These are phyloP conservation scores for Chrysochromulina parva DNA, from an alignment of 78 protist genomes.

Conservation along the genomic window DNA sequence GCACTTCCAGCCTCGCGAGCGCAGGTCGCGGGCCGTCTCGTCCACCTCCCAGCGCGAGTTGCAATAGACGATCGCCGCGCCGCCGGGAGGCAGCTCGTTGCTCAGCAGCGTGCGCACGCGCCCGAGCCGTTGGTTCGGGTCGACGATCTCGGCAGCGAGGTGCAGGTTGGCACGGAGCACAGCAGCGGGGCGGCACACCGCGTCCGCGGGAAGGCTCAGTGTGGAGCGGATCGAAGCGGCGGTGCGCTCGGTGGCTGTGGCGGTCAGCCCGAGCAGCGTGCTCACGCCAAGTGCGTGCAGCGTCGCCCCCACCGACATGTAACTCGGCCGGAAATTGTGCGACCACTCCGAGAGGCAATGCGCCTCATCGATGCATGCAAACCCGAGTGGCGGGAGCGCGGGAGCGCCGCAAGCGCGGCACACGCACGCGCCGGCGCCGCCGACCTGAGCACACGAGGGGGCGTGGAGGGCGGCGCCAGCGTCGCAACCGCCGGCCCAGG, in stretches of 20 bases:
- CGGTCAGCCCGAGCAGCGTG: constrained; percentile 71
- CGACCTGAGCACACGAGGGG: too few relatives aligned
- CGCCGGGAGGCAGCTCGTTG: neutral
- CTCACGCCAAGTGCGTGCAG: neutral
- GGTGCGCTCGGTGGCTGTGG: constrained; percentile 62
- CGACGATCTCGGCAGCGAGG: neutral
- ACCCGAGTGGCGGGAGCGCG: constrained; percentile 29
- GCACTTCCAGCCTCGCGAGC: neutral
- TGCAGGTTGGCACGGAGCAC: neutral
- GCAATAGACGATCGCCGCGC: neutral
- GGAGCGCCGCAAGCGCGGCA: neutral
- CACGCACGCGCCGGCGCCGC: neutral
- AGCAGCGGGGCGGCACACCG: neutral
- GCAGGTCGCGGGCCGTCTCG: neutral
- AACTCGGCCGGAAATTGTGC: constrained; percentile 80
- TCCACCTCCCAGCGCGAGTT: too few relatives aligned
- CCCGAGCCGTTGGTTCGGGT: neutral
- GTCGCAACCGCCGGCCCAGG: too few relatives aligned
- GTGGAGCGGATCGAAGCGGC: constrained; percentile 1
- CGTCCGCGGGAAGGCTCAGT: too few relatives aligned
- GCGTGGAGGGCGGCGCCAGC: too few relatives aligned
- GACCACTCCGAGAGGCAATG: constrained; percentile 90
- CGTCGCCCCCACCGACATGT: constrained; percentile 9
- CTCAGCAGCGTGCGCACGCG: neutral
- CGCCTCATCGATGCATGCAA: constrained; percentile 82